A percentile compares a stretch with the other conserved stretches of the same genome.
phyloP scores from a whole-genome alignment of 306 rosid genomes.

The Glycine tomentella region DNA sequence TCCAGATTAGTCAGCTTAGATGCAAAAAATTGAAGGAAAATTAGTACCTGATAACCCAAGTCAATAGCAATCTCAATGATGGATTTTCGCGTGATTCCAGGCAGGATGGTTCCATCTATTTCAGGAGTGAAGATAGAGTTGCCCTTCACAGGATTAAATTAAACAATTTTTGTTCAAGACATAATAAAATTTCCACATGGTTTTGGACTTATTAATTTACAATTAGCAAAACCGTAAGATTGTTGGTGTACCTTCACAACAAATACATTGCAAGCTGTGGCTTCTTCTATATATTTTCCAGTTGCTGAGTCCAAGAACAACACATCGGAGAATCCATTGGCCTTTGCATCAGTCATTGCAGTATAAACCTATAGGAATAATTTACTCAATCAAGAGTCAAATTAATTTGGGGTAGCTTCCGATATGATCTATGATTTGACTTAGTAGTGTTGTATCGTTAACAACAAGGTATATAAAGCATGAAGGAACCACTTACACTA shows the following conservation, averaged over 20 bases:
- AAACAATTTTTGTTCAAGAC: background rate
- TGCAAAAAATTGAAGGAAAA: conserved; percentile 10
- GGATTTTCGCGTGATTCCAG: conserved; percentile 72
- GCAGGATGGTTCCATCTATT: conserved; percentile 60
- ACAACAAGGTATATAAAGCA: background rate
- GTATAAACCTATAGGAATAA: conserved; percentile 45
- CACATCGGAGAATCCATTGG: conserved; percentile 63
- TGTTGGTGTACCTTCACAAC: conserved; percentile 57
- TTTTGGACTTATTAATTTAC: background rate
- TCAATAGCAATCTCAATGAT: conserved; percentile 61
- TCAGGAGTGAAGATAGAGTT: conserved; percentile 62
- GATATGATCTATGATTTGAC: conserved; percentile 8
- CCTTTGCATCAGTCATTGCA: conserved; percentile 53
- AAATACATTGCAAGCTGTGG: conserved; percentile 56
- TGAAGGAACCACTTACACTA: background rate
- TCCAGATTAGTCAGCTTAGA: background rate
- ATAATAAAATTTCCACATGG: conserved; percentile 10
- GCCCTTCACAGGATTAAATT: conserved; percentile 46
- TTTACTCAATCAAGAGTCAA: background rate
- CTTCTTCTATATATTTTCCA: conserved; percentile 62
- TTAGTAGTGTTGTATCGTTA: background rate
- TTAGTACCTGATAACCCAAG: conserved; percentile 60
- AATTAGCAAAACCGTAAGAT: background rate
- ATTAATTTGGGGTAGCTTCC: background rate
- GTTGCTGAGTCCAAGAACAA: conserved; percentile 63